Base-by-base conservation (phyloP, 176 grass and related monocot species). In the Melocanna baccifera region DNA sequence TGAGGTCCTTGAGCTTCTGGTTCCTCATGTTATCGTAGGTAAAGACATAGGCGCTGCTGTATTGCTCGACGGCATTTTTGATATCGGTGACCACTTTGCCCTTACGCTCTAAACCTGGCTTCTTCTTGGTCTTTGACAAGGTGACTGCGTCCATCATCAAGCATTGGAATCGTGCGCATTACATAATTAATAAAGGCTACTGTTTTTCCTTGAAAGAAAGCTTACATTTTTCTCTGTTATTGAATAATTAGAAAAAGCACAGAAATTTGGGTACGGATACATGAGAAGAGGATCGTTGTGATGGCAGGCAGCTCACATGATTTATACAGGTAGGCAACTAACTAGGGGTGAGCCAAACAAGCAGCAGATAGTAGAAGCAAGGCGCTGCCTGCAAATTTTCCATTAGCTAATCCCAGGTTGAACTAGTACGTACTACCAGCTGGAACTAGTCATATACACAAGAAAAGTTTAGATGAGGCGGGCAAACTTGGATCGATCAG, bases 1-100 rank as follows among this genome's bases (percentile, higher is more conserved):
- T 92, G 30, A 98, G 89, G 65, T 81, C 86, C 87, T 98, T 98
- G 57, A 98, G 91, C 58, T 86, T 95, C 77, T 92, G 96, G 67
- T 97, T 97, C 76, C 93, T 93, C 96, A 96, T 99, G 69, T 96
- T 94, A 56, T 96, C 88, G 18, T 86, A 95, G 30, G 89, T 94
- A 19, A 99, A 99, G 30, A 99, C 93, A 75, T 96, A 99, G 26
- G 84, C 88, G 19, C 56, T 90, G 57, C 29, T 30, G 76, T 92
- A 83, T 7, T 73, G 36, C 2, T 96, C 87, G 7, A 96, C 4
- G 0, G 83, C 93, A 16, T 98, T 56, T 80, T 94, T 95, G 53
- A 98, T 99, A 1, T 89, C 71, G 10, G 74, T 58, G 12, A 99
- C 96, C 48, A 99, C 87, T 19, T 83, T 85, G 67, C 94, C 93